phyloP scores from a whole-genome alignment of 2,329 filamentous ascomycete genomes.

The Diaporthe australafricana region DNA sequence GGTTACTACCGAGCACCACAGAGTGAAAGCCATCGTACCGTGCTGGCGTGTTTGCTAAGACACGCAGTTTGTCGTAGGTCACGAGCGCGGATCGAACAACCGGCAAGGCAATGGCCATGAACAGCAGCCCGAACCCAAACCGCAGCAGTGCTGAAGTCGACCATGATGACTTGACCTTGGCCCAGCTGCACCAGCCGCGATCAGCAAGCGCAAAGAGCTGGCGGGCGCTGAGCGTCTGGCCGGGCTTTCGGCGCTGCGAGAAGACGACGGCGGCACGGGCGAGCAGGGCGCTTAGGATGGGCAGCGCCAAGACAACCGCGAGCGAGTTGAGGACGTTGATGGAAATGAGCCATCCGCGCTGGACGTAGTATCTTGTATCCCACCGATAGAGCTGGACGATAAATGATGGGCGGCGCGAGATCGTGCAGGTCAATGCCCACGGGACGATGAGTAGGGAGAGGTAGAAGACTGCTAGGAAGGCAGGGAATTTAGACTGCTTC shows the following conservation, averaged over 20 bases:
- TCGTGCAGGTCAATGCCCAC: slow-evolving; percentile 22
- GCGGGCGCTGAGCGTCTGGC: slow-evolving; percentile 38
- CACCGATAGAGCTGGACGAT: not conserved
- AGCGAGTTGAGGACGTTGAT: slow-evolving; percentile 30
- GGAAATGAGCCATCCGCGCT: not conserved
- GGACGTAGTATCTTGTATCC: not conserved
- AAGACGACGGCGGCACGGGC: slow-evolving; percentile 40
- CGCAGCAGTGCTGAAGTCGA: not conserved
- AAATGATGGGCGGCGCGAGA: not conserved
- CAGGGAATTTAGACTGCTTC: not conserved
- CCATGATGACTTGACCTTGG: not conserved
- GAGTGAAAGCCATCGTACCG: accelerated
- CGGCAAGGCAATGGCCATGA: slow-evolving; percentile 7
- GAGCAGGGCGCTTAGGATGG: slow-evolving; percentile 38
- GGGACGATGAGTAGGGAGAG: slow-evolving; percentile 16
- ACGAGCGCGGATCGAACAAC: slow-evolving; percentile 10
- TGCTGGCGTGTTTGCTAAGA: not conserved
- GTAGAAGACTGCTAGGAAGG: slow-evolving; percentile 20
- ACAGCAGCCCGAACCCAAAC: slow-evolving; percentile 7
- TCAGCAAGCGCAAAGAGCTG: slow-evolving; percentile 43
- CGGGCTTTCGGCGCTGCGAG: slow-evolving; percentile 36
- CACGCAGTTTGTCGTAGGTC: not conserved
- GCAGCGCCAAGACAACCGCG: slow-evolving; percentile 38
- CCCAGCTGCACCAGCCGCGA: slow-evolving; percentile 36
- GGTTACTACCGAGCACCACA: not conserved